phyloP scores from a whole-genome alignment of 768 basidiomycete genomes.

The Pulveroboletus frians region DNA sequence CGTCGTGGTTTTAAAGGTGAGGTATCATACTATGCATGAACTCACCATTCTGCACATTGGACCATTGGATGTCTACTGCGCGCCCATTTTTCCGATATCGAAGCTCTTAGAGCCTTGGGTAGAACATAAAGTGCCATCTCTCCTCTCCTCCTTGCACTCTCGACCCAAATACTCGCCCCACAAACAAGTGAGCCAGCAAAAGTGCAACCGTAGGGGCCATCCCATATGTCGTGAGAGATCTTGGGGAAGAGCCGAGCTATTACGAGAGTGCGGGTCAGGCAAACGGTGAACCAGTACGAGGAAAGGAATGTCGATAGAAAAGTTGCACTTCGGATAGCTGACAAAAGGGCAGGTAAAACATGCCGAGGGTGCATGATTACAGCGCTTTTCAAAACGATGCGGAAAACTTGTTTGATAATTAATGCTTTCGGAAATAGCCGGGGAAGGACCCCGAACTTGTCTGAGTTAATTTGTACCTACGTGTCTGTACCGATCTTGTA shows the following conservation, averaged over 20 bases:
- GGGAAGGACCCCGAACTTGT: too few relatives aligned
- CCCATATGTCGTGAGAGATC: constrained; percentile 75
- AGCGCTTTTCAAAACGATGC: too few relatives aligned
- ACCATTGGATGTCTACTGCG: constrained; percentile 39
- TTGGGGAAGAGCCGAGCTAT: constrained; percentile 59
- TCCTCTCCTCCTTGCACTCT: constrained; percentile 63
- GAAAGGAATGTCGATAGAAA: constrained; percentile 72
- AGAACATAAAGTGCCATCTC: constrained; percentile 80
- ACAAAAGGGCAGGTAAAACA: constrained; percentile 38
- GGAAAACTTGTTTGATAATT: too few relatives aligned
- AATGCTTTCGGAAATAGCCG: too few relatives aligned
- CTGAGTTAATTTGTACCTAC: too few relatives aligned
- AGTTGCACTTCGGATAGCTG: constrained; percentile 58
- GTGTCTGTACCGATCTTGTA: too few relatives aligned
- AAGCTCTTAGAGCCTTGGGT: constrained; percentile 62
- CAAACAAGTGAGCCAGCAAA: constrained; percentile 64
- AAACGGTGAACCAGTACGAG: constrained; percentile 66
- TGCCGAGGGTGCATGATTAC: constrained; percentile 43
- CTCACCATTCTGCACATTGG: constrained; percentile 52
- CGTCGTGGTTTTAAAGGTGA: constrained; percentile 10
- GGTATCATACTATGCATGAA: neutral
- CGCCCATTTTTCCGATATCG: constrained; percentile 52
- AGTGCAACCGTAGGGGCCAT: constrained; percentile 67
- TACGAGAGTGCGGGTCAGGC: constrained; percentile 60
- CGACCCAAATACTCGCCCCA: constrained; percentile 74